Evolutionary conservation across 75 land plant species (phyloP), one percentile per base, ranked within the genome.

Genomic region (Cupressus sempervirens): DNA sequence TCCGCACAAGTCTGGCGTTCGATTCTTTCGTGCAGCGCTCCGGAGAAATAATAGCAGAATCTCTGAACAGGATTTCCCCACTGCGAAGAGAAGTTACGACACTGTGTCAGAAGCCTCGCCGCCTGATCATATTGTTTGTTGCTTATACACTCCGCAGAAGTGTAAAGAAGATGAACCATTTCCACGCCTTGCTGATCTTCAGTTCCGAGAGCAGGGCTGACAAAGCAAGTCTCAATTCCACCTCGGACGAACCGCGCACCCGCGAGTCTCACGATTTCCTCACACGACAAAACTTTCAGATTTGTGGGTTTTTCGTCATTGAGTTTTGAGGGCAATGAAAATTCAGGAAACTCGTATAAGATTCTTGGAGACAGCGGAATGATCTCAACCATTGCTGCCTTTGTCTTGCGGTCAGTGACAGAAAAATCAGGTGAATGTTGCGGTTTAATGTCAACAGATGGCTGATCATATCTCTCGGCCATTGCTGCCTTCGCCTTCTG

Each of bases 81-180:
- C 26, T 15, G 54, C 12, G 84, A 86, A 18, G 86, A 82, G 43
- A 75, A 70, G 73, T 30, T 41, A 5, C 41, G 81, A 29, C 87
- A 86, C 18, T 84, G 85, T 0, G 30, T 11, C 41, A 89, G 83
- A 40, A 86, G 50, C 20, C 83, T 70, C 72, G 72, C 54, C 0
- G 87, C 90, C 14, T 85, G 77, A 41, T 89, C 87, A 20, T 41
- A 86, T 38, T 86, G 86, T 10, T 89, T 72, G 81, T 58, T 81
- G 43, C 38, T 74, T 0, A 89, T 74, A 35, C 62, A 86, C 75
- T 89, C 90, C 0, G 87, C 90, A 5, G 87, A 58, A 0, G 85
- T 67, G 0, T 84, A 83, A 30, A 89, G 90, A 30, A 81, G 40
- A 11, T 86, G 82, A 20, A 72, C 87, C 14, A 86, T 81, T 72